Conservation (phyloP, 805 yeast species). For the Brettanomyces bruxellensis region DNA sequence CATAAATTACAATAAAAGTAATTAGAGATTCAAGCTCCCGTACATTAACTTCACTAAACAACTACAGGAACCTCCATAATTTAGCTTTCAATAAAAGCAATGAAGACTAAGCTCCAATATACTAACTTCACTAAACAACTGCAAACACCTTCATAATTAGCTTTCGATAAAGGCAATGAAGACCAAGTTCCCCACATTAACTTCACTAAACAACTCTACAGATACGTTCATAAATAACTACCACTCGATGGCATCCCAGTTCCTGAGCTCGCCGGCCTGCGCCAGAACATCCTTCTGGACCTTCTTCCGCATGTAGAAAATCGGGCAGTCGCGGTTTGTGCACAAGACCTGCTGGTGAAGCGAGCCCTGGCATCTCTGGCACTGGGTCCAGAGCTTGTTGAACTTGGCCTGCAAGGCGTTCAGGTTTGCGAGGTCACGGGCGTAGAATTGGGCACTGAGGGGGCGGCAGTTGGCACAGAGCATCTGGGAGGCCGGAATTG, state of each 20-base stretch:
- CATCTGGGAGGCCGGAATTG: conserved; percentile 43
- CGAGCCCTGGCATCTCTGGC: conserved; percentile 96
- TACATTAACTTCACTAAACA: no score
- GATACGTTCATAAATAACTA: conserved; percentile 10
- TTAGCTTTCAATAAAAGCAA: no score
- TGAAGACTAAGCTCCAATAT: no score
- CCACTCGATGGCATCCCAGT: conserved; percentile 60
- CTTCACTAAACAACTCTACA: no score
- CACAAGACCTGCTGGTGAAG: conserved; percentile 93
- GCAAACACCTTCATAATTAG: no score
- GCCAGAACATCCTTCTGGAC: conserved; percentile 63
- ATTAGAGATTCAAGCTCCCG: no score
- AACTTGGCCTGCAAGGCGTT: conserved; percentile 75
- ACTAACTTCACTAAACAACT: no score
- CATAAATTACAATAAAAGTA: no score
- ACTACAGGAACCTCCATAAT: no score
- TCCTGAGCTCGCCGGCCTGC: conserved; percentile 48
- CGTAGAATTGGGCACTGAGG: conserved; percentile 69
- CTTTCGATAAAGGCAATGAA: no score
- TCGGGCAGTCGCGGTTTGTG: conserved; percentile 93
- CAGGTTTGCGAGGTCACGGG: conserved; percentile 72
- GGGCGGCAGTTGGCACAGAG: conserved; percentile 72
- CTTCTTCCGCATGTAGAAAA: conserved; percentile 91
- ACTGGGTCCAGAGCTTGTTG: conserved; percentile 92
- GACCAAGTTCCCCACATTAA: no score